A percentile compares a stretch with the other conserved stretches of the same genome.
These are phyloP conservation scores for Cornus kousa DNA, from an alignment of 148 eudicot genomes.

Conservation along the genomic window DNA sequence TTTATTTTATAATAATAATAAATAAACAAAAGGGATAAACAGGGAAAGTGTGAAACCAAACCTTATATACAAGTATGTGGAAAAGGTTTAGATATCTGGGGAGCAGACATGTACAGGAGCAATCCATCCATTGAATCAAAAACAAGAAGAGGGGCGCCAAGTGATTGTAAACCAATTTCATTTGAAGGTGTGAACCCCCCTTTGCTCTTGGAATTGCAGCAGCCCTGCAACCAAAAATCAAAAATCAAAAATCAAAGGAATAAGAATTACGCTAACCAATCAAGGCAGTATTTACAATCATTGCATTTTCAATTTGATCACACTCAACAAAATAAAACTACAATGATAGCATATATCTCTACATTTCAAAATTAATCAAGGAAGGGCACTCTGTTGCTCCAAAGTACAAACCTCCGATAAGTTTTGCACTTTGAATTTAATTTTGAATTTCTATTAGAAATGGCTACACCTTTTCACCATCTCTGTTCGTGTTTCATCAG, in stretches of 20 bases:
- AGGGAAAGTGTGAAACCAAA: constrained; percentile 17
- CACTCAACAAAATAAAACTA: background rate
- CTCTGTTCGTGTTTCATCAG: background rate
- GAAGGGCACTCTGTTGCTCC: background rate
- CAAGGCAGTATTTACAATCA: background rate
- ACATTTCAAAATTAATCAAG: background rate
- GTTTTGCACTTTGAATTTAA: background rate
- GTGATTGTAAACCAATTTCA: constrained; percentile 60
- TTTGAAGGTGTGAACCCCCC: constrained; percentile 49
- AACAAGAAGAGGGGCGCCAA: constrained; percentile 50
- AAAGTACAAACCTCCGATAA: background rate
- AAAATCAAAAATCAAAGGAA: background rate
- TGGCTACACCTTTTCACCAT: background rate
- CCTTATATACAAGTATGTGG: constrained; percentile 61
- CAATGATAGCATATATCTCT: background rate
- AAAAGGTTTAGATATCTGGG: constrained; percentile 52
- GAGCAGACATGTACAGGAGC: constrained; percentile 50
- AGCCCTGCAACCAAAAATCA: constrained; percentile 36
- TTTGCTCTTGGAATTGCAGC: constrained; percentile 65
- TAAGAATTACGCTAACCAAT: background rate
- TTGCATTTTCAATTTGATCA: background rate
- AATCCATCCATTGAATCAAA: constrained; percentile 64
- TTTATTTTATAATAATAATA: background rate
- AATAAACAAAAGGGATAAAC: background rate
- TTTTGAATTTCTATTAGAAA: background rate